phyloP scores from a whole-genome alignment of 306 rosid genomes.

The Canavalia gladiata region DNA sequence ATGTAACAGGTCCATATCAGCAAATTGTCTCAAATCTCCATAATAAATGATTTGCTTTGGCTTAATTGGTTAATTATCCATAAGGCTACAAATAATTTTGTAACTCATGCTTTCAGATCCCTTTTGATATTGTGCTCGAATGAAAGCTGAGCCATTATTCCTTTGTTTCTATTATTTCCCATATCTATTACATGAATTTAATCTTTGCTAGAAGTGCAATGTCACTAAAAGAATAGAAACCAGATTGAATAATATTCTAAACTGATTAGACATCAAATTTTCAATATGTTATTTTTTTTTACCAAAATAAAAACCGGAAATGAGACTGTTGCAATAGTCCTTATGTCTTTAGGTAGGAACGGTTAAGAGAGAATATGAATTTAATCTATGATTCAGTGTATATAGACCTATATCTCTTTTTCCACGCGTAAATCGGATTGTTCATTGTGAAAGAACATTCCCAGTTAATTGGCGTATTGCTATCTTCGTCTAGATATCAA shows the following conservation, averaged over 20 bases:
- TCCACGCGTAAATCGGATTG: neutral
- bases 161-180: neutral
- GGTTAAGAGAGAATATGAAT: neutral
- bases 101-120: neutral
- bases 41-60: neutral
- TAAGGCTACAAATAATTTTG: constrained; percentile 9
- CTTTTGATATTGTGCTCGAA: constrained; percentile 9
- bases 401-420: neutral
- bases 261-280: neutral
- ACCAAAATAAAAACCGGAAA: neutral
- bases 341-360: neutral
- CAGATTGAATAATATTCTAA: neutral
- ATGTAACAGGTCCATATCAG: neutral
- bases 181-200: neutral
- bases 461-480: neutral
- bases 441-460: neutral
- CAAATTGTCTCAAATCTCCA: neutral
- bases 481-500: neutral
- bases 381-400: too few relatives aligned
- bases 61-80: constrained; percentile 16
- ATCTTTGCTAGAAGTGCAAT: neutral
- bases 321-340: neutral
- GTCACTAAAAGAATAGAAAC: neutral
- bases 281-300: neutral
- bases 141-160: constrained; percentile 20